Evolutionary conservation across 768 basidiomycete genomes (phyloP), one percentile per base, ranked within the genome.

Genomic region (Suillus variegatus): DNA sequence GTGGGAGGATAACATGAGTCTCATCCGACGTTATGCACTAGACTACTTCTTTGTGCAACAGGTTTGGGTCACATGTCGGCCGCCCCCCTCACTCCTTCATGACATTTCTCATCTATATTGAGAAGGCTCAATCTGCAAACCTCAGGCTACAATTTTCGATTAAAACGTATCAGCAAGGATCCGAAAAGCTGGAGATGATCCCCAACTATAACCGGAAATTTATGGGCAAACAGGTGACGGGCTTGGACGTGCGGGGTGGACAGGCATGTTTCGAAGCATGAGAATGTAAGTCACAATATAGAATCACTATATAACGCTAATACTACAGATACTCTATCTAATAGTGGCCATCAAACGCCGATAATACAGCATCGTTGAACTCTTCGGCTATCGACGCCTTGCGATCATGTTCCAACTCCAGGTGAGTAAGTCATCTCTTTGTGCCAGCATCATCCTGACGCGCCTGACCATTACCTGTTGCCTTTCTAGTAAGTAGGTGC

Each of bases 401-500:
- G n/a, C 7, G 16, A 51, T 16, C 61, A 35, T 8, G 12, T 67
- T 47, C 58, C 32, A 32, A 32, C 71, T 68, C 61, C 66, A 65
- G 65, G 54, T 41, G 46, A 13, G 47, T 36, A 49, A 16, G 47
- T 55, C 35, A 62, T 41, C 12, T 43, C 64, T 56, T 46, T 32
- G 52, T 49, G 56, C 41, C 66, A 28, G 67, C 66, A 66, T 38
- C 54, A 44, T 36, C 35, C 35, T 54, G 67, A 73, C 70, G 68
- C 73, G 51, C 75, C 72, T 66, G 61, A 22, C 12, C 22, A 22
- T 22, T 60, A n/a, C 55, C 18, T 18, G 28, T 58, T 46, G 65
- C 35, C 32, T 68, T 65, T 54, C 66, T 70, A 49, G 76, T 70
- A n/a, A n/a, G n/a, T n/a, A 49, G 71, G 70, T 36, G 76, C 71